Percentiles rank a stretch among this genome's conserved stretches.
Conservation (phyloP, 179 eudicot genomes). For the Sideroxylon spinosum region DNA sequence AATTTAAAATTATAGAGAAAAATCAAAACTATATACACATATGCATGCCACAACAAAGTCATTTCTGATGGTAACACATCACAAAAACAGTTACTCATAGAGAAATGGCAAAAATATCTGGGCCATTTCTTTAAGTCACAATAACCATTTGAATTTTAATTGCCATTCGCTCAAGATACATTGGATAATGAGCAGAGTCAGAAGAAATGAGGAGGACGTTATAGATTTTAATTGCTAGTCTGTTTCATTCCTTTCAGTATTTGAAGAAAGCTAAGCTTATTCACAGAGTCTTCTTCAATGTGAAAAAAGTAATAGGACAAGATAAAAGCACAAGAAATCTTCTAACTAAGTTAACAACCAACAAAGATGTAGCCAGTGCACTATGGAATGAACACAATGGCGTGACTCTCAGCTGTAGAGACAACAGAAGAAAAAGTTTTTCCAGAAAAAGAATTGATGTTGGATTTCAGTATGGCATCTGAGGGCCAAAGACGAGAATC, state of each 20-base stretch:
- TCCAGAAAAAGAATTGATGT: neutral
- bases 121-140: neutral
- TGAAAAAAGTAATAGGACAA: neutral
- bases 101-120: neutral
- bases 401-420: neutral
- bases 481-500: neutral
- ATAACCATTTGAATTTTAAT: neutral
- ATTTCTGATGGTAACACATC: neutral
- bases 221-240: neutral
- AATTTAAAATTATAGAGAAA: neutral
- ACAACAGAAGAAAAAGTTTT: neutral
- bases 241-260: neutral
- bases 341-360: neutral
- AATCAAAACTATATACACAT: neutral
- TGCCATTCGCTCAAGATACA: neutral
- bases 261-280: neutral
- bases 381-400: neutral
- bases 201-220: neutral
- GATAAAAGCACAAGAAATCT: neutral
- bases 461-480: neutral
- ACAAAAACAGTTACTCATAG: neutral
- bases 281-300: neutral
- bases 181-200: neutral
- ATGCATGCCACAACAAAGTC: neutral
- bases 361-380: conserved; percentile 4